A percentile compares a stretch with the other conserved stretches of the same genome.
Evolutionary conservation across 345 rosid genomes (phyloP).

Genomic region (Camelina hispida): DNA sequence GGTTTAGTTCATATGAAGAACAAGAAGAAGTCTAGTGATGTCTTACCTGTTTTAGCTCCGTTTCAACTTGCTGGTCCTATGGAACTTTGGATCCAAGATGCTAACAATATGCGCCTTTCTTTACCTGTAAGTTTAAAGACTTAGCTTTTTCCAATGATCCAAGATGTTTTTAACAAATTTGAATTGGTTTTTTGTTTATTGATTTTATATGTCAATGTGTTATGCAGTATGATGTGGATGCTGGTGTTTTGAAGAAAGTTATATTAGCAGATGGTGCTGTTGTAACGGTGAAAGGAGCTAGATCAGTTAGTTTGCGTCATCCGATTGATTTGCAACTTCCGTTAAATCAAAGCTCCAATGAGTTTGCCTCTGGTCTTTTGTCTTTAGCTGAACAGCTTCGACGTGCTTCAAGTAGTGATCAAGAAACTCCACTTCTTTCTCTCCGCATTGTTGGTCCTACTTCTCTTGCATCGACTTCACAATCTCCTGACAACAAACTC

Average conservation of each 20-base stretch:
- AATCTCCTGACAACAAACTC: constrained; percentile 62
- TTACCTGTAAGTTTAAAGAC: constrained; percentile 57
- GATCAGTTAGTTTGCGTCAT: constrained; percentile 91
- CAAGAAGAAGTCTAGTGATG: constrained; percentile 39
- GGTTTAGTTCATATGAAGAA: constrained; percentile 53
- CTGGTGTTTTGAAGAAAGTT: constrained; percentile 90
- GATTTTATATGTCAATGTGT: constrained; percentile 13
- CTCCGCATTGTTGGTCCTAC: constrained; percentile 91
- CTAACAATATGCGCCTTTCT: constrained; percentile 79
- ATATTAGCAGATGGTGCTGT: constrained; percentile 89
- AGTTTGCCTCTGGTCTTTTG: constrained; percentile 86
- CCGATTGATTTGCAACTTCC: constrained; percentile 87
- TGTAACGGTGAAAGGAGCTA: constrained; percentile 91
- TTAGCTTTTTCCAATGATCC: not conserved
- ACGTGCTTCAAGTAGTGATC: constrained; percentile 47
- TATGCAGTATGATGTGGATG: constrained; percentile 96
- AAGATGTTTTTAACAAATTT: not conserved
- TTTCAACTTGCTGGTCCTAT: constrained; percentile 97
- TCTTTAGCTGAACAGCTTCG: constrained; percentile 83
- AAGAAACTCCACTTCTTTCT: constrained; percentile 67
- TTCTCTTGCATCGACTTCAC: constrained; percentile 69
- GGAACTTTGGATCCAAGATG: constrained; percentile 98
- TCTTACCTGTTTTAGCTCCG: constrained; percentile 77
- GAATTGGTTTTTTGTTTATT: not conserved
- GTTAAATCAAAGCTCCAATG: constrained; percentile 59